These are phyloP conservation scores for Turnera subulata DNA, from an alignment of 345 rosid genomes.

Conservation along the genomic window DNA sequence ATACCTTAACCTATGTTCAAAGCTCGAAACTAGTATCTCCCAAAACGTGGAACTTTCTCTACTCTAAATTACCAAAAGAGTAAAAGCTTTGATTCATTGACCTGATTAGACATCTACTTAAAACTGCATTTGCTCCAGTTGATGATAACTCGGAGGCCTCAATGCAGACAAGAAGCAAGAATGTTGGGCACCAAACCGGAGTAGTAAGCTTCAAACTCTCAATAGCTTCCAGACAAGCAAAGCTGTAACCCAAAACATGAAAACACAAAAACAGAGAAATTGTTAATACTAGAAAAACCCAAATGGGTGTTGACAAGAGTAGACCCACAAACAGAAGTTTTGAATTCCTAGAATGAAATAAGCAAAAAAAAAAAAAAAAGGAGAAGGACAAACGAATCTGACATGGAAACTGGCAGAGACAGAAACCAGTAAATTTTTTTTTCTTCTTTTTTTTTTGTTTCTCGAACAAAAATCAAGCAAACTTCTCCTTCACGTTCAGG, in stretches of 20 bases:
- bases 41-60: background rate
- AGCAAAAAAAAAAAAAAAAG: background rate
- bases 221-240: conserved; percentile 1
- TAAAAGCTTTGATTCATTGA: background rate
- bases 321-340: background rate
- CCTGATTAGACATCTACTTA: background rate
- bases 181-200: background rate
- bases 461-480: background rate
- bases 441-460: background rate
- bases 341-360: background rate
- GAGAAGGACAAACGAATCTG: conserved; percentile 13
- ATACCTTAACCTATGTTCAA: background rate
- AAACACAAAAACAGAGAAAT: background rate
- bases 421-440: background rate
- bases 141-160: conserved; percentile 1
- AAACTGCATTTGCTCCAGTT: background rate
- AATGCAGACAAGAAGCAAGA: background rate
- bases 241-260: conserved; percentile 10
- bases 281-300: background rate
- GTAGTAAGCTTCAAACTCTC: conserved; percentile 5
- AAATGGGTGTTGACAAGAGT: background rate
- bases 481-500: background rate
- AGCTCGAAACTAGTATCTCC: conserved; percentile 1
- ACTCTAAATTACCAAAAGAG: background rate
- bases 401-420: conserved; percentile 21